Evolutionary conservation across 257 asterid genomes (phyloP), one percentile per base, ranked within the genome.

Genomic region (Nicotiana paniculata): DNA sequence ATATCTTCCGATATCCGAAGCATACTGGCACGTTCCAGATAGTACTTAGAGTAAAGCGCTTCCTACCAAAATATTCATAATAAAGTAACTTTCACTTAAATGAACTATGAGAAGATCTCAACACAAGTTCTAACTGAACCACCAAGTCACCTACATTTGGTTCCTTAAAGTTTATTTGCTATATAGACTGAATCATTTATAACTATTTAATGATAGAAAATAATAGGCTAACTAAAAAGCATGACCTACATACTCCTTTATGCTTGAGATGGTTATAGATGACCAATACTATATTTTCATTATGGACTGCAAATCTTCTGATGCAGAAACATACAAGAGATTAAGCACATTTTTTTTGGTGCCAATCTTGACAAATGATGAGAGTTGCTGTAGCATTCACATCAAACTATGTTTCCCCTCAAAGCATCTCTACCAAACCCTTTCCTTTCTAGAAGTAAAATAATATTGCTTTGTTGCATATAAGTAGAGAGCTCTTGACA

Each of bases 351-450:
- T 48, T 21, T 32, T 48, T 21, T 46, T 62, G 33, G 24, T 78
- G 46, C 32, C 30, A 51, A n/a, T 17, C 70, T 78, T 81, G 89
- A 48, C 80, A 85, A 2, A 32, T 57, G 62, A 87, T 83, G 58
- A 86, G 82, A 81, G 84, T 83, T 82, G 75, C 77, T 53, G 84
- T 84, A 81, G 79, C 83, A 88, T 76, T 90, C 88, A 74, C 80
- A 75, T 90, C 85, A 74, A 86, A 83, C 86, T 70, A 77, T 83
- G 81, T 83, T 86, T 85, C 84, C 87, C 86, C 86, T 80, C 87
- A 87, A 85, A 86, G 67, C 61, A 72, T 66, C 0, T 75, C 80
- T 83, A 92, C 94, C 97, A 88, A 90, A 91, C 91, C 62, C 74
- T 64, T 65, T 33, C 11, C 16, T 63, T 79, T 55, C 24, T 24